A percentile compares a stretch with the other conserved stretches of the same genome.
Conservation (phyloP, 805 yeast species). For the Metschnikowia proteae region DNA sequence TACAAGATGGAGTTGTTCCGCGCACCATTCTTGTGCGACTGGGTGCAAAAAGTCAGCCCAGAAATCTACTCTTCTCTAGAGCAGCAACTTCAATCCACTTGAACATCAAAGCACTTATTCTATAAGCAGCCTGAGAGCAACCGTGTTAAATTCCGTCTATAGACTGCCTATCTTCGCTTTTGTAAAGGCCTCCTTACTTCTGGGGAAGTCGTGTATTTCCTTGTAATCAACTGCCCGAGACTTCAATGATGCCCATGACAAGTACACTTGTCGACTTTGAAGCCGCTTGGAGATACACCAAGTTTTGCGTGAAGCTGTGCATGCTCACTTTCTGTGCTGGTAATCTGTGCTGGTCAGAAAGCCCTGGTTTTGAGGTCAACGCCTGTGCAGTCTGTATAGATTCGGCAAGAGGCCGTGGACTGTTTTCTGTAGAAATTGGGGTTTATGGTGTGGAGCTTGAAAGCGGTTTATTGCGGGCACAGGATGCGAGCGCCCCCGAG, state of each 20-base stretch:
- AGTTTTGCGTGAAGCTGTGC: conserved; percentile 2
- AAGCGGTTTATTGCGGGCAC: too few relatives aligned
- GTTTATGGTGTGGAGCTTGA: too few relatives aligned
- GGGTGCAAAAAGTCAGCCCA: not conserved
- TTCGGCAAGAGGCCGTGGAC: not conserved
- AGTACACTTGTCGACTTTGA: not conserved
- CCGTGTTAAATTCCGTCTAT: not conserved
- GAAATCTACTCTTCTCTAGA: not conserved
- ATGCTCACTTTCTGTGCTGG: not conserved
- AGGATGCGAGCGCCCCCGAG: too few relatives aligned
- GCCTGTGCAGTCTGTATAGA: not conserved
- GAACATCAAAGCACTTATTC: not conserved
- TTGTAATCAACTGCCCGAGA: not conserved
- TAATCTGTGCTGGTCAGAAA: not conserved
- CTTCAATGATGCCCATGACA: not conserved
- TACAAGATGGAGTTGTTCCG: not conserved
- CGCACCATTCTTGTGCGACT: not conserved
- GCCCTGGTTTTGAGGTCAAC: not conserved
- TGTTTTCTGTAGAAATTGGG: not conserved
- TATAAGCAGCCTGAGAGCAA: not conserved
- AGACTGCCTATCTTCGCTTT: not conserved
- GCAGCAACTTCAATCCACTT: not conserved
- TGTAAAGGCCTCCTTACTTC: not conserved
- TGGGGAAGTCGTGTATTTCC: not conserved
- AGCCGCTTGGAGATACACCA: not conserved